Evolutionary conservation across 2,329 filamentous ascomycete species (phyloP), one percentile per base, ranked within the genome.

Genomic region (Aspergillus tamarii): DNA sequence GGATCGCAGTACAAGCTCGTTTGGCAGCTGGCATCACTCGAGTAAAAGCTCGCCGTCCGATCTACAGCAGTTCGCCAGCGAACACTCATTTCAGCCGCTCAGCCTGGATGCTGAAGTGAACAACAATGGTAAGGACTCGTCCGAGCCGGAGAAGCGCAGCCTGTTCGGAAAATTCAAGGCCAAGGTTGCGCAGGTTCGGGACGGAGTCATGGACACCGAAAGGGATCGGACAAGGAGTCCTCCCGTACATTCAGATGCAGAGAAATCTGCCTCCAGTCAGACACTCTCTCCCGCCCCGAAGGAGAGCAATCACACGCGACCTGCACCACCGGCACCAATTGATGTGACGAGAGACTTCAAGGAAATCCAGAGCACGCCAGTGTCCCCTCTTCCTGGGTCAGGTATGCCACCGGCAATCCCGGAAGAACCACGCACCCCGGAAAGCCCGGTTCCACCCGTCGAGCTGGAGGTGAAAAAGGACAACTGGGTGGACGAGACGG

Each of bases 1-100:
- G 1, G 88, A 89, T 68, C 82, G 84, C 64, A 93, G 90, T 74
- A 88, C 84, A 26, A 89, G 87, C 50, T 91, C 90, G 0, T 81
- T 93, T 55, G 87, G 87, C 21, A 92, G 89, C 72, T 85, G 84
- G 14, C 76, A 71, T 62, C 78, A 81, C 61, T 80, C 78, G 8
- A 75, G 79, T 63, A 81, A 82, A 63, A 83, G 80, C 64, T 80
- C 80, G 11, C 75, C 78, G 4, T 79, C 78, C n/a, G 81, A 80
- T 36, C 77, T 80, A 52, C 77, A 78, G 57, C 69, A 78, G 54
- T 77, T 79, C 43, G 71, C 69, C 23, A 71, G 73, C 34, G 80
- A 81, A 50, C 70, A 75, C 9, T 74, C 75, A 30, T 73, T 68
- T 63, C 74, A 71, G 62, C 76, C 69, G 56, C 74, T 76, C 60